Evolutionary conservation across 1,284 basidiomycete species (phyloP), one percentile per base, ranked within the genome.

Genomic region (Thecaphora thlaspeos): DNA sequence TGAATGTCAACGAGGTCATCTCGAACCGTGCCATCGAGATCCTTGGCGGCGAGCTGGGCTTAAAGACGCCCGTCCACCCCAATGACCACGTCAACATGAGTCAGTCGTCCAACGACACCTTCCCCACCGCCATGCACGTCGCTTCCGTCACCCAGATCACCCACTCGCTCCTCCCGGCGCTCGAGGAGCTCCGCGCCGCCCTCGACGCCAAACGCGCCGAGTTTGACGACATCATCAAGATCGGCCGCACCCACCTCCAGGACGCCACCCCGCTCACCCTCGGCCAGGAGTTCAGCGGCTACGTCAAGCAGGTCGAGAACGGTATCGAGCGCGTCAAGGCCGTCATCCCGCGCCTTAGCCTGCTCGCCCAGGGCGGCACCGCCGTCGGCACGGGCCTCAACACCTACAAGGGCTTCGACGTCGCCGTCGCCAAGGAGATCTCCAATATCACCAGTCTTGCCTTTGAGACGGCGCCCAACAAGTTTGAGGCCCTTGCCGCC

Each of bases 31-130:
- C 95, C 34, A 99, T 98, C 75, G 91, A 99, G 82, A 82, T 96
- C 66, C 86, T 98, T 61, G 95, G 95, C 21, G 95, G 95, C 24
- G 85, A 95, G 81, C 83, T 96, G 50, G 95, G 95, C 41, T 90
- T 88, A 58, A 99, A 98, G 84, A 91, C 85, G 77, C 95, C 95
- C 24, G 93, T 99, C 12, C 95, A 99, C 80, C 95, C 95, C 41
- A 99, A 99, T 80, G 95, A 99, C 79, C 95, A 99, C 81, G 94
- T 97, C 75, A 99, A 99, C 83, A 96, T 90, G 89, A 92, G 90
- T 79, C 95, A 98, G 81, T 94, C 90, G 70, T 95, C 91, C 78
- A 99, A 99, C 79, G 95, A 99, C 81, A 94, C 93, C 23, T 99
- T 98, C 85, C 95, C 95, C 18, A 98, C 95, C 24, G 95, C 89